These are phyloP conservation scores for Tuber aestivum DNA, from an alignment of 495 filamentous ascomycete genomes.

Conservation along the genomic window DNA sequence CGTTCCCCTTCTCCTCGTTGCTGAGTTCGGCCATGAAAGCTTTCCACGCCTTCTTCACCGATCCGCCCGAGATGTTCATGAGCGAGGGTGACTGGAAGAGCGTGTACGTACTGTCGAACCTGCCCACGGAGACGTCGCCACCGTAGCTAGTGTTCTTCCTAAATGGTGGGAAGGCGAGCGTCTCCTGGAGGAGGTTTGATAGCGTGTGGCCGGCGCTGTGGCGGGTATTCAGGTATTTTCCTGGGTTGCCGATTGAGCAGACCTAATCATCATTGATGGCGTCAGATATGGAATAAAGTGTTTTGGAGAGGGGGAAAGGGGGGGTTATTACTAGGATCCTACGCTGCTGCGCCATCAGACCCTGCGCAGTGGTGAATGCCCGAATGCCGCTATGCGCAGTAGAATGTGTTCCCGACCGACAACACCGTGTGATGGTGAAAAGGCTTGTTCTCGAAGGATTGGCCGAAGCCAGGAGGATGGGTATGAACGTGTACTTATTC, in stretches of 20 bases:
- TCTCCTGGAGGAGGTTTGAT: constrained; percentile 51
- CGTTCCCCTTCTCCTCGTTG: constrained; percentile 41
- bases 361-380: neutral
- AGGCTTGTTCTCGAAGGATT: constrained; percentile 3
- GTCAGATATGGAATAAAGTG: constrained; percentile 23
- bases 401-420: neutral
- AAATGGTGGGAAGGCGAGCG: constrained; percentile 50
- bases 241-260: constrained; percentile 67
- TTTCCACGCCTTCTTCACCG: constrained; percentile 49
- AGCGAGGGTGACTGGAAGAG: constrained; percentile 62
- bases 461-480: neutral
- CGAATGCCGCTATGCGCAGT: neutral
- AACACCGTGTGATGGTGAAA: neutral
- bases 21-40: constrained; percentile 45
- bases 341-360: neutral
- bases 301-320: neutral
- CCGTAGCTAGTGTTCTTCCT: constrained; percentile 44
- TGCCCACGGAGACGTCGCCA: constrained; percentile 45
- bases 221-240: constrained; percentile 61
- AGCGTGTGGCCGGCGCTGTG: constrained; percentile 75
- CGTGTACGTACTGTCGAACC: constrained; percentile 50
- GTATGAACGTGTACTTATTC: constrained; percentile 4
- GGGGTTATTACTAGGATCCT: constrained; percentile 17
- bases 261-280: constrained; percentile 54
- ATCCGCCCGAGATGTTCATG: constrained; percentile 70